phyloP scores from a whole-genome alignment of 768 basidiomycete genomes.

The Steccherinum ochraceum region DNA sequence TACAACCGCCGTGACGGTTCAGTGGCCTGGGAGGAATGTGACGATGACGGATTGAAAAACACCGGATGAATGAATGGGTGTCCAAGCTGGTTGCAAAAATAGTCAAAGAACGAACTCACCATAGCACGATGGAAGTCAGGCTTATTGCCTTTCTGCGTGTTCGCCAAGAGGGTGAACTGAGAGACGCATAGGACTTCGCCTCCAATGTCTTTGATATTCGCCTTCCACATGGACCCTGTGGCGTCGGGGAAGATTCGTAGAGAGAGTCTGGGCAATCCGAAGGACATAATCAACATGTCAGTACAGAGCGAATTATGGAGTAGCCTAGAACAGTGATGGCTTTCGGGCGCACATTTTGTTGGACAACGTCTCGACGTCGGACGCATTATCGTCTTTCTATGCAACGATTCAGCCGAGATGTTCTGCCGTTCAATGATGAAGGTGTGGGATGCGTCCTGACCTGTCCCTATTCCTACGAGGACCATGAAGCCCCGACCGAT shows the following conservation, averaged over 20 bases:
- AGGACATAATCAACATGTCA: neutral
- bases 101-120: constrained; percentile 39
- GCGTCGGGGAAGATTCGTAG: constrained; percentile 69
- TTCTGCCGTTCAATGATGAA: constrained; percentile 5
- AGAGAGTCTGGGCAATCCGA: constrained; percentile 42
- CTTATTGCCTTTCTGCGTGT: constrained; percentile 82
- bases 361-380: constrained; percentile 65
- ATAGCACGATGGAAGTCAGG: constrained; percentile 93
- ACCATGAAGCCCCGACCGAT: constrained; percentile 87
- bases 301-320: neutral
- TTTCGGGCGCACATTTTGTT: constrained; percentile 69
- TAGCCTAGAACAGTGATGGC: constrained; percentile 1
- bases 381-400: constrained; percentile 68
- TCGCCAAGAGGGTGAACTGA: constrained; percentile 88
- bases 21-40: constrained; percentile 41
- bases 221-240: constrained; percentile 74
- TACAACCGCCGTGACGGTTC: constrained; percentile 68
- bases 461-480: constrained; percentile 81
- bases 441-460: constrained; percentile 30
- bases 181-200: constrained; percentile 94
- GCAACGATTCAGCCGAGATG: constrained; percentile 11
- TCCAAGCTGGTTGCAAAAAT: neutral
- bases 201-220: constrained; percentile 77
- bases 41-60: constrained; percentile 6
- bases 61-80: neutral